These are phyloP conservation scores for Strigomonas galati DNA, from an alignment of 208 protist species.

Conservation along the genomic window DNA sequence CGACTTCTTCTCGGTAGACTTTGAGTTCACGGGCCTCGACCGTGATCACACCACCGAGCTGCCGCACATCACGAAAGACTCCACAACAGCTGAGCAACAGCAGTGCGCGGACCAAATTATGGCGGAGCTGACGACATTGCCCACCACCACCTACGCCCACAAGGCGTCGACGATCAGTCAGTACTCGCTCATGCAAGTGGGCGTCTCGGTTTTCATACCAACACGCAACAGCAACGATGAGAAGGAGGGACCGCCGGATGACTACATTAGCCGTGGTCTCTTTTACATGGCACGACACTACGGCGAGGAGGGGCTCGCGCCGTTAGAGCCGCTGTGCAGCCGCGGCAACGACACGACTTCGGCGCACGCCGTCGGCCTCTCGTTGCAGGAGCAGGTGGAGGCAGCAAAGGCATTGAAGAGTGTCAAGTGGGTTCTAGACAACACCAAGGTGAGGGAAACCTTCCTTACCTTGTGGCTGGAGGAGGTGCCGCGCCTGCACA, in stretches of 20 bases:
- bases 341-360: not conserved
- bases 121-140: conserved; percentile 22
- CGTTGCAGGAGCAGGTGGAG: not conserved
- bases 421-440: not conserved
- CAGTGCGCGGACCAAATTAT: conserved; percentile 4
- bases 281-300: no score
- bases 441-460: no score
- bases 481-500: no score
- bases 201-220: conserved; percentile 58
- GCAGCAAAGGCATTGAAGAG: not conserved
- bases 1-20: conserved; percentile 44
- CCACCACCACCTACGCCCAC: conserved; percentile 28
- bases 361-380: not conserved
- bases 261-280: no score
- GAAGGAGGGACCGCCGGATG: no score
- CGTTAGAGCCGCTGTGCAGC: no score
- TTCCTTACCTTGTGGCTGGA: no score
- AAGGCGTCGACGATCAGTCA: conserved; percentile 30
- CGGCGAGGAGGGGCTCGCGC: no score
- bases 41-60: conserved; percentile 1
- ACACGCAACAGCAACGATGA: no score
- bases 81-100: no score
- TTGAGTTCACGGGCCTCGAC: conserved; percentile 70
- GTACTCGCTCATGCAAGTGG: conserved; percentile 58
- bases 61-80: not conserved